A percentile compares a stretch with the other conserved stretches of the same genome.
Conservation (phyloP, 2,329 filamentous ascomycete species). For the Talaromyces verruculosus region DNA sequence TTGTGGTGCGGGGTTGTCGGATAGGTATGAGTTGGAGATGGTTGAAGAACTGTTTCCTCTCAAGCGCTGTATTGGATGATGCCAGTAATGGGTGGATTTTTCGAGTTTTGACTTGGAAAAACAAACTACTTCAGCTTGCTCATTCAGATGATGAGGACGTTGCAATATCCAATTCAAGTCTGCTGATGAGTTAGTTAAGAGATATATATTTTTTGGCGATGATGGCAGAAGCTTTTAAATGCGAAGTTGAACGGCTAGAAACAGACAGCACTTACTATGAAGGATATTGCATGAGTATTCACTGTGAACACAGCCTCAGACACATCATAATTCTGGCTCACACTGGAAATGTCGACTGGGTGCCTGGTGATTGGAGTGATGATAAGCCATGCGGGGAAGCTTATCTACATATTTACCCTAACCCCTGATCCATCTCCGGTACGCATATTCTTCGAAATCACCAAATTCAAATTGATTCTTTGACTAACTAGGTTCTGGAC, state of each 20-base stretch:
- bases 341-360: neutral
- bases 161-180: neutral
- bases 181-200: neutral
- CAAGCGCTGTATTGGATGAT: too few relatives aligned
- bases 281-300: neutral
- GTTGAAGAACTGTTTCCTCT: too few relatives aligned
- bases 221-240: neutral
- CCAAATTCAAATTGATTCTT: neutral
- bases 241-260: too few relatives aligned
- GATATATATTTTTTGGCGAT: neutral
- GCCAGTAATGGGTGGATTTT: too few relatives aligned
- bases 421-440: neutral
- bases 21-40: too few relatives aligned
- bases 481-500: neutral
- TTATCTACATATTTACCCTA: neutral
- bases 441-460: neutral
- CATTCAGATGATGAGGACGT: neutral
- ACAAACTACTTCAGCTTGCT: neutral
- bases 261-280: neutral
- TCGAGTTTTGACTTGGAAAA: too few relatives aligned
- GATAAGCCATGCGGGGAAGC: neutral
- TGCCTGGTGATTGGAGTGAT: neutral
- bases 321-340: too few relatives aligned
- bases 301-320: neutral
- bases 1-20: slow-evolving; percentile 9